These are phyloP conservation scores for Saururus chinensis DNA, from an alignment of 164 flowering plant genomes.

Conservation along the genomic window DNA sequence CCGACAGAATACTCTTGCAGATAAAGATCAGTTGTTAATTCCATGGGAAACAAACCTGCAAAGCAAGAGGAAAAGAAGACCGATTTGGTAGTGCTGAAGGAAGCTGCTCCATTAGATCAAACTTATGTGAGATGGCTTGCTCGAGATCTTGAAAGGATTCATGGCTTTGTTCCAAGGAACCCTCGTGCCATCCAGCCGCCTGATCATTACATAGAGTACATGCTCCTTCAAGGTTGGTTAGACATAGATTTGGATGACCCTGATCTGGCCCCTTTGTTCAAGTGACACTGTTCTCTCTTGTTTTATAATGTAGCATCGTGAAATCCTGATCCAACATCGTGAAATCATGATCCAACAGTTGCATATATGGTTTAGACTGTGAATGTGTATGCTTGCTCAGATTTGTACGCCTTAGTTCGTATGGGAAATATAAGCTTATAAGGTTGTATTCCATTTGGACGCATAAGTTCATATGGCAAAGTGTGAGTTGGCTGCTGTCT, in stretches of 20 bases:
- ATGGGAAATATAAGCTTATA: too few species aligned
- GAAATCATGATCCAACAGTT: too few species aligned
- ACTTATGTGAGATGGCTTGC: constrained; percentile 61
- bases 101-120: constrained; percentile 62
- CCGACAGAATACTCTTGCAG: too few species aligned
- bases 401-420: too few species aligned
- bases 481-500: too few species aligned
- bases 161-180: constrained; percentile 49
- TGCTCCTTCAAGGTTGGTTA: constrained; percentile 69
- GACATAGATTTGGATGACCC: constrained; percentile 75
- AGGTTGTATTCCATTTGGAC: too few species aligned
- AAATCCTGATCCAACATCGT: too few species aligned
- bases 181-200: constrained; percentile 61
- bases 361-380: too few species aligned
- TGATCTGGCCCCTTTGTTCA: constrained; percentile 68
- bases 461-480: too few species aligned
- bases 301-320: not conserved
- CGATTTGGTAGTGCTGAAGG: constrained; percentile 20
- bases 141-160: constrained; percentile 65
- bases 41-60: not conserved
- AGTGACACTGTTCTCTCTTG: constrained; percentile 14
- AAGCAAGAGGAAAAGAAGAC: not conserved
- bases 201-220: constrained; percentile 64
- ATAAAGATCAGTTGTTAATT: too few species aligned
- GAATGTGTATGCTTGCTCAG: too few species aligned